Evolutionary conservation across 2,329 filamentous ascomycete genomes (phyloP), one percentile per base, ranked within the genome.

Genomic region (Trichoderma afroharzianum): DNA sequence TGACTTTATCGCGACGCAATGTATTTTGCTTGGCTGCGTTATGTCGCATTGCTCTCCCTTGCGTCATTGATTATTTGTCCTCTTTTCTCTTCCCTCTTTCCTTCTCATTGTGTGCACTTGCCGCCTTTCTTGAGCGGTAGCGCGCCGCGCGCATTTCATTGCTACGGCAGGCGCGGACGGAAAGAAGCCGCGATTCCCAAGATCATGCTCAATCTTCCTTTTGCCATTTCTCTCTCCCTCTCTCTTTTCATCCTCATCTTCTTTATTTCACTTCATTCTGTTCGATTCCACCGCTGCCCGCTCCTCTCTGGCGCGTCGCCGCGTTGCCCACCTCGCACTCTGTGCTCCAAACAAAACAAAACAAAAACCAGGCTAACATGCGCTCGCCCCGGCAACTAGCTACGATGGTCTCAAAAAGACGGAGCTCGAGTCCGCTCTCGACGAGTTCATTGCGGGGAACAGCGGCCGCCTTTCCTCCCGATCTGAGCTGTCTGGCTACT

Each of bases 351-450:
- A 26, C 58, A 58, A 57, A 67, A 39, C 64, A 58, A 68, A 58
- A 43, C 21, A 47, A 59, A 68, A 68, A 58, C 15, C 57, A 69
- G 14, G 67, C 67, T 70, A 70, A 68, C 39, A 26, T 21, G 50
- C 11, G 58, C 36, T 58, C 69, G 21, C 78, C 26, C 67, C 57
- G 66, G 55, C 36, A 62, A 69, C 63, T 62, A 95, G 92, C 78
- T 90, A 88, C 78, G 90, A 93, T 75, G 85, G 86, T 71, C 83
- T 91, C 74, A 92, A 92, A 81, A 97, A 97, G 83, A 85, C 86
- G 74, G 94, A 97, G 63, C 88, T 98, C 72, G 93, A 95, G 78
- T 81, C 87, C 72, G 88, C 88, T 58, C 88, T 97, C 74, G 92
- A 97, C 76, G 87, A 91, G 61, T 91, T 90, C 81, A 88, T 97